phyloP scores from a whole-genome alignment of 208 protist species.

The Porcisia deanei region DNA sequence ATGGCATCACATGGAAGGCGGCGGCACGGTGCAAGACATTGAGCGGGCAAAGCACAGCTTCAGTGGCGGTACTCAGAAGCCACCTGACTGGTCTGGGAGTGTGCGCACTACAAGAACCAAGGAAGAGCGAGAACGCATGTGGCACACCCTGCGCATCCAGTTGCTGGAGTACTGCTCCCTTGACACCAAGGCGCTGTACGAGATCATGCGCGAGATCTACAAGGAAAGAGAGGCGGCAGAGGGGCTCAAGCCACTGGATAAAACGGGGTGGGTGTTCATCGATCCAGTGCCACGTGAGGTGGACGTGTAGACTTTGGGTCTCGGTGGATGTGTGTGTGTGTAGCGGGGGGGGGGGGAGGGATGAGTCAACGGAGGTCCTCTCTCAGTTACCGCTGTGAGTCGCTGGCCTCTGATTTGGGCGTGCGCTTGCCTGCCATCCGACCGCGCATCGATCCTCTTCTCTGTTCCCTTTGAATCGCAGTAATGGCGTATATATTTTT shows the following conservation, averaged over 20 bases:
- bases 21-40: constrained; percentile 74
- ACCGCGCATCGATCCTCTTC: too few relatives aligned
- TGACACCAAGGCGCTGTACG: constrained; percentile 85
- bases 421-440: too few relatives aligned
- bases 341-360: neutral
- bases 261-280: constrained; percentile 82
- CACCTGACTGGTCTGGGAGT: constrained; percentile 5
- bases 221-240: constrained; percentile 52
- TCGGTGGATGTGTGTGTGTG: neutral
- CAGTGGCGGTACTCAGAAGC: constrained; percentile 1
- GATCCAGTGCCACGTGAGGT: constrained; percentile 63
- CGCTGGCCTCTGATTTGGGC: too few relatives aligned
- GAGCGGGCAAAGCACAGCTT: constrained; percentile 28
- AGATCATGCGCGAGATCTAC: constrained; percentile 89
- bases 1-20: constrained; percentile 89
- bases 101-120: constrained; percentile 30
- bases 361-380: neutral
- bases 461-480: too few relatives aligned
- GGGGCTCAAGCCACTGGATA: constrained; percentile 53
- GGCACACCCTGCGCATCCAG: constrained; percentile 80
- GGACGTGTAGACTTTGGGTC: constrained; percentile 23
- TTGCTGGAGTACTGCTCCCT: constrained; percentile 92
- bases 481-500: too few relatives aligned
- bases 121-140: constrained; percentile 67
- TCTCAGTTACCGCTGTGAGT: neutral